phyloP scores from a whole-genome alignment of 192 early-diverging fungal genomes.

The Coemansia sp. region DNA sequence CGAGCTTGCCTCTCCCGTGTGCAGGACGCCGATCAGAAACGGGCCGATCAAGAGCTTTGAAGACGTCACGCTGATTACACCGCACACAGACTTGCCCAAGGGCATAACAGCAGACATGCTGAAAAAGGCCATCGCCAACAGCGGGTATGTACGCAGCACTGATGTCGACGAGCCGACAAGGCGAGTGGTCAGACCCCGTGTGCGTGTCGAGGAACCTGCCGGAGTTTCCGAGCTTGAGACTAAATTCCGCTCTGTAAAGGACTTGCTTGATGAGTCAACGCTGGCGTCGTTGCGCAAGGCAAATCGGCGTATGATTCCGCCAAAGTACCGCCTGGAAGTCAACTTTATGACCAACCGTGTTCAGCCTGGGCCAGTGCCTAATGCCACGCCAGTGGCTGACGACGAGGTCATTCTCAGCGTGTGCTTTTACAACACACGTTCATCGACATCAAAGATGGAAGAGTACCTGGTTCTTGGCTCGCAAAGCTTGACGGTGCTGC shows the following conservation, averaged over 20 bases:
- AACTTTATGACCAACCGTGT: constrained; percentile 57
- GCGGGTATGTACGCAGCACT: constrained; percentile 52
- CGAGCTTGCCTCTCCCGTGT: neutral
- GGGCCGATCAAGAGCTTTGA: constrained; percentile 14
- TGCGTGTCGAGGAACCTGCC: constrained; percentile 39
- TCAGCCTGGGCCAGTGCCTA: constrained; percentile 21
- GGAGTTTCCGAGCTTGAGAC: constrained; percentile 52
- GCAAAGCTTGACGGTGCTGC: constrained; percentile 64
- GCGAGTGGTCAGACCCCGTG: constrained; percentile 32
- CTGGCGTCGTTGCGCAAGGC: constrained; percentile 51
- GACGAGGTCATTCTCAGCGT: constrained; percentile 62
- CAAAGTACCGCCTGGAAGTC: constrained; percentile 51
- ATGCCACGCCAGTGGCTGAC: constrained; percentile 42
- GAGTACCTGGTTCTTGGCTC: constrained; percentile 69
- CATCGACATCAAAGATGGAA: constrained; percentile 57
- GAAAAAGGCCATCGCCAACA: constrained; percentile 45
- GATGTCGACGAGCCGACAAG: constrained; percentile 25
- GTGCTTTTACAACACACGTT: constrained; percentile 63
- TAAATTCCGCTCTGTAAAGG: constrained; percentile 47
- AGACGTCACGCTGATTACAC: constrained; percentile 40
- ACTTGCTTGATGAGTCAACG: constrained; percentile 48
- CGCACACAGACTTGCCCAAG: constrained; percentile 40
- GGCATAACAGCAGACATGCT: constrained; percentile 56
- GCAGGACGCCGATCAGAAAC: neutral
- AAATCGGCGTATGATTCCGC: constrained; percentile 54